Base-by-base conservation (phyloP, 768 basidiomycete genomes). In the Pseudohyphozyma bogoriensis region DNA sequence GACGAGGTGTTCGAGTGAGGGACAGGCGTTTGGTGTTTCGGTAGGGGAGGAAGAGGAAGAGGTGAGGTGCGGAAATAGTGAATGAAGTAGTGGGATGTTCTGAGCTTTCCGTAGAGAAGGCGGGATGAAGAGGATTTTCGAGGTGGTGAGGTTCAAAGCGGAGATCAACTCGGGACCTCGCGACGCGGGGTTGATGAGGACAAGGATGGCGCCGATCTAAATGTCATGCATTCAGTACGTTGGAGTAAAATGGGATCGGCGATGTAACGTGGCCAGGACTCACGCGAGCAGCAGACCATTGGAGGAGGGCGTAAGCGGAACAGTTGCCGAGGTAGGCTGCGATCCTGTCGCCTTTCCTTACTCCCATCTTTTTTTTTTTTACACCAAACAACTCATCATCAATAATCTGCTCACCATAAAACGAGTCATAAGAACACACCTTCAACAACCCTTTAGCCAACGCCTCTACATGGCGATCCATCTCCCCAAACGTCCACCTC, bases 251-350 rank as follows among this genome's bases (percentile, higher is more conserved):
- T 16, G 29, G 24, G 33, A 36, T 32, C 1, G n/a, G n/a, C n/a
- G n/a, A n/a, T n/a, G 32, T 12, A 20, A 7, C 22, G 22, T 13
- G 20, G 18, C 11, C 6, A 32, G 18, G 20, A 35, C 49, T 15
- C 5, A 51, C 50, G 32, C 81, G 82, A n/a, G 86, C 85, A 60
- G 85, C 86, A 4, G 87, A 87, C 87, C 86, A 89, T 67, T 90
- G 87, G 28, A 89, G 74, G 75, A 80, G 77, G 0, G 86, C 86
- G 71, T 90, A 90, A 22, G 85, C 77, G 52, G 36, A 28, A 60
- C 81, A 85, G 62, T 89, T 90, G 7, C 87, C 87, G 86, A 89
- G 87, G 40, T 89, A 73, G 10, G 87, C 85, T 1, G 79, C 88
- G 26, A 89, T 82, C 11, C 87, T 77, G 65, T 88, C 86, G 0